Evolutionary conservation across 2,329 filamentous ascomycete species (phyloP).

Genomic region (Alternaria novae-zelandiae): DNA sequence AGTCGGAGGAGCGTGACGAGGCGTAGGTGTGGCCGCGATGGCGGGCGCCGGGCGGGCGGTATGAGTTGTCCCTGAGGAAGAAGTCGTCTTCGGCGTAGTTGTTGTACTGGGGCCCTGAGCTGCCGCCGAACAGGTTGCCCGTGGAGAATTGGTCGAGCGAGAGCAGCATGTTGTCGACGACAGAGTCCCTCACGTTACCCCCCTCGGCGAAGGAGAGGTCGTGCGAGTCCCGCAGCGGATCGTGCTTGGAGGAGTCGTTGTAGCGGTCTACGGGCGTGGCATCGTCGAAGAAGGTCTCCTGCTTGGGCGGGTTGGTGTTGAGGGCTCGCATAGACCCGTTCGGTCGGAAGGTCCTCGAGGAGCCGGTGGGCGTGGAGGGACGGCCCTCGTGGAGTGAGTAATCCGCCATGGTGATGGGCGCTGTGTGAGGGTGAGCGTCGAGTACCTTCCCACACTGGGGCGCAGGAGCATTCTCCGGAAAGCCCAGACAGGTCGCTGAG

Average conservation of each 20-base stretch:
- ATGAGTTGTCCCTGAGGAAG: constrained; percentile 44
- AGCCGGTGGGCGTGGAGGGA: constrained; percentile 40
- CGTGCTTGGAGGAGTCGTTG: constrained; percentile 22
- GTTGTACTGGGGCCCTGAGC: constrained; percentile 38
- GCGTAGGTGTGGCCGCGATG: constrained; percentile 66
- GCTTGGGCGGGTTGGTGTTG: constrained; percentile 36
- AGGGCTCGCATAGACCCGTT: constrained; percentile 36
- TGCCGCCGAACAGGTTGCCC: constrained; percentile 23
- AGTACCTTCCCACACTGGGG: constrained; percentile 20
- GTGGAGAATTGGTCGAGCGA: constrained; percentile 75
- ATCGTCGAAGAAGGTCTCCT: constrained; percentile 47
- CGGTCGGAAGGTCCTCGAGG: constrained; percentile 29
- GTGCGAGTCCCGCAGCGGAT: constrained; percentile 68
- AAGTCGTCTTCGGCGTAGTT: constrained; percentile 50
- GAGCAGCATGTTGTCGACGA: constrained; percentile 94
- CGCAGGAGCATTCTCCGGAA: constrained; percentile 40
- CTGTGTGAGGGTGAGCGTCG: constrained; percentile 17
- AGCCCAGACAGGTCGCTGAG: constrained; percentile 14
- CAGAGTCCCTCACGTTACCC: constrained; percentile 74
- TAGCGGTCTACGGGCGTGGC: constrained; percentile 42
- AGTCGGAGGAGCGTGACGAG: constrained; percentile 65
- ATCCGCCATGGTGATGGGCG: constrained; percentile 31
- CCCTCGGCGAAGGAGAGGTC: constrained; percentile 82
- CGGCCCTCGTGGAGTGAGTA: constrained; percentile 28
- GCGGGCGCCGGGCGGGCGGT: constrained; percentile 48